Conservation (phyloP, 1,139 yeast species). For the Magnusiomyces sp. region DNA sequence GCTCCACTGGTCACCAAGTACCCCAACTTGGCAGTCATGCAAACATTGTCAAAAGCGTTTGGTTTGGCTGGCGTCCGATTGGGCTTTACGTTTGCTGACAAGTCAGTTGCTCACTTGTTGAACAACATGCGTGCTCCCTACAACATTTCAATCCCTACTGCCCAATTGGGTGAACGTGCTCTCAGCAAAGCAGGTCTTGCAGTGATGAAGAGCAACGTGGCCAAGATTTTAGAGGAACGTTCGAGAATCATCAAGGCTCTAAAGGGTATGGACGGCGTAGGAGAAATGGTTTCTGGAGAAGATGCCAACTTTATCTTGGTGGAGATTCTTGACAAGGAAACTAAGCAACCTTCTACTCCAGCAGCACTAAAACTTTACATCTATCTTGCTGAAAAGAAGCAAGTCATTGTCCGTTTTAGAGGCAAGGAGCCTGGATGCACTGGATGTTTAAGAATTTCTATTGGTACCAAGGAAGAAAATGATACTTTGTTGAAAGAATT, state of each 20-base stretch:
- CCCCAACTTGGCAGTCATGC: conserved; percentile 80
- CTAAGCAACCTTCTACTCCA: conserved; percentile 51
- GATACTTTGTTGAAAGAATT: conserved; percentile 46
- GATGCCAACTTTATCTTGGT: conserved; percentile 80
- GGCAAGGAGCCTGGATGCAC: conserved; percentile 83
- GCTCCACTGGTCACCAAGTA: conserved; percentile 75
- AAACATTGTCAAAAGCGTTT: conserved; percentile 87
- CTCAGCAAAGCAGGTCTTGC: conserved; percentile 49
- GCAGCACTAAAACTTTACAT: conserved; percentile 61
- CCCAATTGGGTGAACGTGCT: conserved; percentile 70
- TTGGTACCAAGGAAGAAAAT: conserved; percentile 79
- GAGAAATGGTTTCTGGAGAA: conserved; percentile 72
- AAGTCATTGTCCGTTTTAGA: conserved; percentile 82
- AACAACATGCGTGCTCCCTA: conserved; percentile 95
- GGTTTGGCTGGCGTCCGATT: conserved; percentile 92
- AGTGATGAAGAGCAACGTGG: conserved; percentile 50
- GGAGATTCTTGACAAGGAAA: conserved; percentile 50
- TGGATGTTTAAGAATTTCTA: conserved; percentile 79
- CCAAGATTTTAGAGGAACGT: conserved; percentile 48
- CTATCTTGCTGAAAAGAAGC: conserved; percentile 58
- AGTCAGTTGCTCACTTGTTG: conserved; percentile 53
- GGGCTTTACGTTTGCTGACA: conserved; percentile 66
- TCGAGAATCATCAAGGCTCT: conserved; percentile 43
- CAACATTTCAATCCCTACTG: conserved; percentile 76
- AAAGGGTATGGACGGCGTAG: conserved; percentile 47